Evolutionary conservation across 352 stramenopile genomes (phyloP).

Genomic region (Pythium apleroticum): DNA sequence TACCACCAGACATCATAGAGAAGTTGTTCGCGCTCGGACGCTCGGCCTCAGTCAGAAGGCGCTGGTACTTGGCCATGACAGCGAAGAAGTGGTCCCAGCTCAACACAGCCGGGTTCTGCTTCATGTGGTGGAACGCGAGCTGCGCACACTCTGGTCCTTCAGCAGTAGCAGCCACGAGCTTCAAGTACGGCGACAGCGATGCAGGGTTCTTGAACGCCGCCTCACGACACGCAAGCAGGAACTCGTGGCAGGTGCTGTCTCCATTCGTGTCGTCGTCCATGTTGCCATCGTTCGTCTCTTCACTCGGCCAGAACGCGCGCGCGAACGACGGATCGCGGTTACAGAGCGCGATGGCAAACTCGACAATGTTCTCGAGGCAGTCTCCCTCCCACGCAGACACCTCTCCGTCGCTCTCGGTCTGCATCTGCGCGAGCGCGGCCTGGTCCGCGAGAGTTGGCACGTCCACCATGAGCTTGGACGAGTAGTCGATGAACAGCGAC

Average conservation of each 20-base stretch:
- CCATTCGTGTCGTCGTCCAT: conserved; percentile 19
- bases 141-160: conserved; percentile 71
- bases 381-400: conserved; percentile 64
- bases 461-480: conserved; percentile 77
- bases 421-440: conserved; percentile 58
- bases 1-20: conserved; percentile 33
- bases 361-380: conserved; percentile 78
- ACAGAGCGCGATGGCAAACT: conserved; percentile 66
- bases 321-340: conserved; percentile 55
- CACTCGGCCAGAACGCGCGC: conserved; percentile 60
- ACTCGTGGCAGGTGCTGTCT: conserved; percentile 54
- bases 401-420: conserved; percentile 59
- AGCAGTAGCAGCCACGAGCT: conserved; percentile 63
- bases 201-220: conserved; percentile 75
- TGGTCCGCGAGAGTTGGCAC: conserved; percentile 75
- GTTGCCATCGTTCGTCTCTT: conserved; percentile 22
- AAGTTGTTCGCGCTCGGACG: conserved; percentile 34
- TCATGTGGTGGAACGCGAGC: conserved; percentile 83
- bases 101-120: conserved; percentile 76
- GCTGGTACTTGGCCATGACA: conserved; percentile 85
- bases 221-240: conserved; percentile 68
- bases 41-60: conserved; percentile 71
- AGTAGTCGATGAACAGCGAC: conserved; percentile 68
- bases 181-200: conserved; percentile 74
- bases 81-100: conserved; percentile 86